phyloP scores from a whole-genome alignment of 208 protist species.

The Vickermania spadyakhi region DNA sequence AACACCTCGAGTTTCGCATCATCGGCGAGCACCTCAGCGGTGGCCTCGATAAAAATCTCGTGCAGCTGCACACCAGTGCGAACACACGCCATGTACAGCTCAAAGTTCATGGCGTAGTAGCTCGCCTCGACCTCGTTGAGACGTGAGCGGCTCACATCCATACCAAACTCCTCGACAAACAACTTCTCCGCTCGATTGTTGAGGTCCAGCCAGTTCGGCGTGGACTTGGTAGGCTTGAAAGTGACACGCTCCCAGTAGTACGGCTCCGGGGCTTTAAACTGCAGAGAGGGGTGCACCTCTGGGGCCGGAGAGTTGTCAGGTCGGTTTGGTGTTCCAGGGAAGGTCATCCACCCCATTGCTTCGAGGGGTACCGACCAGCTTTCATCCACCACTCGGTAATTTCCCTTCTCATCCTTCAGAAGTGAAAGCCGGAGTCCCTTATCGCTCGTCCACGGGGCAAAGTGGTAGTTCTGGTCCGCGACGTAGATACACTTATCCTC shows the following conservation, averaged over 20 bases:
- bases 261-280: constrained; percentile 36
- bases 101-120: constrained; percentile 79
- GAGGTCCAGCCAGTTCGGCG: constrained; percentile 68
- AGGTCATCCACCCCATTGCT: constrained; percentile 78
- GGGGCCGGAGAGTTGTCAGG: constrained; percentile 19
- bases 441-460: constrained; percentile 63
- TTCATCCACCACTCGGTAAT: constrained; percentile 65
- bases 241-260: constrained; percentile 32
- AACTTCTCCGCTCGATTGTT: constrained; percentile 61
- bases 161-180: constrained; percentile 75
- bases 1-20: constrained; percentile 66
- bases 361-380: constrained; percentile 25
- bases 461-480: constrained; percentile 81
- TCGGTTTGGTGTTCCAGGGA: constrained; percentile 63
- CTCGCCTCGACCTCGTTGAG: constrained; percentile 41
- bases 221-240: constrained; percentile 31
- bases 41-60: constrained; percentile 81
- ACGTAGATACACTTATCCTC: constrained; percentile 77
- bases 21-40: constrained; percentile 56
- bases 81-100: constrained; percentile 57
- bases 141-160: constrained; percentile 54
- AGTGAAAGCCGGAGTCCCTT: constrained; percentile 53
- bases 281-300: constrained; percentile 48
- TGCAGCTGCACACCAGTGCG: constrained; percentile 65
- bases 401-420: constrained; percentile 24